Evolutionary conservation across 176 grass and related monocot species (phyloP).

Genomic region (Tillandsia leiboldiana): DNA sequence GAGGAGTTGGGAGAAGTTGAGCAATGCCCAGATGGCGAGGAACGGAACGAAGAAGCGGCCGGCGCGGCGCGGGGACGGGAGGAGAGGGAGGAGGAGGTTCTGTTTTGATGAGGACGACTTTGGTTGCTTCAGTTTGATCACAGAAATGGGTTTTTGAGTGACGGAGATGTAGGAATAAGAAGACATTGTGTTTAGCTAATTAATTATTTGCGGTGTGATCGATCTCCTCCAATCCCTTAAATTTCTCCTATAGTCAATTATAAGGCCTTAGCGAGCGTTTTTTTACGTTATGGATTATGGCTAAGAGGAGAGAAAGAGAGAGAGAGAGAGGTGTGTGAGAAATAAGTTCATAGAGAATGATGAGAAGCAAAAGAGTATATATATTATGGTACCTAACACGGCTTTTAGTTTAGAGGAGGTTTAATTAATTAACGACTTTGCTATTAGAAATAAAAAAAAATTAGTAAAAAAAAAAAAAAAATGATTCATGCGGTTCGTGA

Average conservation of each 20-base stretch:
- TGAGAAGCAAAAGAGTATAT: too few species aligned
- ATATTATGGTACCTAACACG: background rate
- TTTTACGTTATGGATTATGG: too few species aligned
- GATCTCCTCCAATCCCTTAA: too few species aligned
- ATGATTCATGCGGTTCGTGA: background rate
- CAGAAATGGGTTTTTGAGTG: conserved; percentile 13
- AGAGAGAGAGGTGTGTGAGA: too few species aligned
- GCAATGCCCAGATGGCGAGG: conserved; percentile 23
- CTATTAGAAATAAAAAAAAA: background rate
- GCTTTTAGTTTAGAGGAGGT: background rate
- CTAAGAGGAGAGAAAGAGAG: too few species aligned
- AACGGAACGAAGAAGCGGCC: conserved; percentile 27
- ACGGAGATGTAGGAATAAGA: conserved; percentile 21
- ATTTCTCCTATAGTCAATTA: too few species aligned
- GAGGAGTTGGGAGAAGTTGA: conserved; percentile 30
- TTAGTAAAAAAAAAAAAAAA: background rate
- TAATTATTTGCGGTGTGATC: too few species aligned
- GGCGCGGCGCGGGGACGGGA: conserved; percentile 13
- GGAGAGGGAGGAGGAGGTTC: background rate
- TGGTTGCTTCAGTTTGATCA: conserved; percentile 12
- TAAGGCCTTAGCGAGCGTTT: too few species aligned
- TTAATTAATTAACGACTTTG: background rate
- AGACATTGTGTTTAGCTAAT: background rate
- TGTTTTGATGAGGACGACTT: background rate
- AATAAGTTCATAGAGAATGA: too few species aligned